A percentile compares a stretch with the other conserved stretches of the same genome.
These are phyloP conservation scores for Macrophomina tecta DNA, from an alignment of 2,329 filamentous ascomycete genomes.

Conservation along the genomic window DNA sequence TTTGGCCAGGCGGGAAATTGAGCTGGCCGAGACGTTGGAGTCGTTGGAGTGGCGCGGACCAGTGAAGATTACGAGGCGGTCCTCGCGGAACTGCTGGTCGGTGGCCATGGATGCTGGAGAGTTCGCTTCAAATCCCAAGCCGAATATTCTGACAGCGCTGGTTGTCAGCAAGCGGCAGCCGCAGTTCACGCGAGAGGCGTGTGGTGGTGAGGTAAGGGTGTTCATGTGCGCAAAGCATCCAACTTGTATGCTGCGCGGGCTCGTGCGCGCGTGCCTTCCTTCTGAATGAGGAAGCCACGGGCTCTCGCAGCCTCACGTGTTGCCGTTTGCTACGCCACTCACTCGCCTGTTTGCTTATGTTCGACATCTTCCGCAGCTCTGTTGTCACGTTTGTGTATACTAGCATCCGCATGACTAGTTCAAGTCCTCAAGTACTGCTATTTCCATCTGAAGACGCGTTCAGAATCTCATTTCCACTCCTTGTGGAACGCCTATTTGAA, in stretches of 20 bases:
- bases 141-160: too few relatives aligned
- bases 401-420: too few relatives aligned
- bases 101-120: background rate
- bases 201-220: background rate
- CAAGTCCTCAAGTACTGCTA: too few relatives aligned
- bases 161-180: background rate
- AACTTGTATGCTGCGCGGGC: background rate
- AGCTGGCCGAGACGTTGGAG: background rate
- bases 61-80: constrained; percentile 12
- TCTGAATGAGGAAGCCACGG: background rate
- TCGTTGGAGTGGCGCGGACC: background rate
- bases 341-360: background rate
- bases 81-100: background rate
- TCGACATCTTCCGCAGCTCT: too few relatives aligned
- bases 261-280: background rate
- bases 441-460: too few relatives aligned
- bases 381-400: too few relatives aligned
- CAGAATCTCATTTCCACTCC: too few relatives aligned
- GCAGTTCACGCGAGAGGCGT: background rate
- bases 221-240: background rate
- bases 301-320: background rate
- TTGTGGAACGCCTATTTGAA: too few relatives aligned
- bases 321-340: background rate
- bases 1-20: constrained; percentile 27
- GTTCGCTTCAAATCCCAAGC: too few relatives aligned